phyloP scores from a whole-genome alignment of 1,139 yeast genomes.

The Blastobotrys petasosporus region DNA sequence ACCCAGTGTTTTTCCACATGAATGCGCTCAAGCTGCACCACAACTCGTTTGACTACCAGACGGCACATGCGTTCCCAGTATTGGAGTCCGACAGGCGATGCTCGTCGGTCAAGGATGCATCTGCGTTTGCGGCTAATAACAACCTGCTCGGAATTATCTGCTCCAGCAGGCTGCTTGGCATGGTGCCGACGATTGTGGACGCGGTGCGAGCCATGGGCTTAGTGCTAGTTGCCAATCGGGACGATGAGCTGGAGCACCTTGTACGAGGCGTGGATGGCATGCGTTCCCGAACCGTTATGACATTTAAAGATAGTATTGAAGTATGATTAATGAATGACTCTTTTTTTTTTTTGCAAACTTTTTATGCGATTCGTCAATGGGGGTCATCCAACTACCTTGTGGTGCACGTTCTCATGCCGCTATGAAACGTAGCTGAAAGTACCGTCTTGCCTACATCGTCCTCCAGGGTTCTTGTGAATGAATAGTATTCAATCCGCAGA shows the following conservation, averaged over 20 bases:
- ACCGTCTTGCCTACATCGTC: too few relatives aligned
- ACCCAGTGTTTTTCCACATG: slow-evolving; percentile 84
- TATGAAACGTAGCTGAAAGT: too few relatives aligned
- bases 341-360: background rate
- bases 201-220: slow-evolving; percentile 76
- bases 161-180: slow-evolving; percentile 59
- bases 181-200: slow-evolving; percentile 73
- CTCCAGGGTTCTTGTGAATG: too few relatives aligned
- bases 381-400: too few relatives aligned
- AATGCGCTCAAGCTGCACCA: slow-evolving; percentile 34
- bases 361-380: too few relatives aligned
- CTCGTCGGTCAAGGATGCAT: slow-evolving; percentile 53
- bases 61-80: slow-evolving; percentile 34
- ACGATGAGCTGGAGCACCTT: slow-evolving; percentile 20
- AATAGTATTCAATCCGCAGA: too few relatives aligned
- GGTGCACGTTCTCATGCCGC: too few relatives aligned
- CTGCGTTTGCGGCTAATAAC: slow-evolving; percentile 70
- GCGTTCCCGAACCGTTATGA: slow-evolving; percentile 57
- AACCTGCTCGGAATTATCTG: slow-evolving; percentile 80
- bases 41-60: slow-evolving; percentile 33
- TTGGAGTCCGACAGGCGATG: slow-evolving; percentile 40
- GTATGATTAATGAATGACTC: slow-evolving; percentile 37
- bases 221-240: slow-evolving; percentile 60
- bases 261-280: slow-evolving; percentile 63
- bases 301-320: slow-evolving; percentile 65